Percentiles rank a stretch among this genome's conserved stretches.
These are phyloP conservation scores for Apiotrichum brassicae DNA, from an alignment of 1,284 basidiomycete genomes.

Conservation along the genomic window DNA sequence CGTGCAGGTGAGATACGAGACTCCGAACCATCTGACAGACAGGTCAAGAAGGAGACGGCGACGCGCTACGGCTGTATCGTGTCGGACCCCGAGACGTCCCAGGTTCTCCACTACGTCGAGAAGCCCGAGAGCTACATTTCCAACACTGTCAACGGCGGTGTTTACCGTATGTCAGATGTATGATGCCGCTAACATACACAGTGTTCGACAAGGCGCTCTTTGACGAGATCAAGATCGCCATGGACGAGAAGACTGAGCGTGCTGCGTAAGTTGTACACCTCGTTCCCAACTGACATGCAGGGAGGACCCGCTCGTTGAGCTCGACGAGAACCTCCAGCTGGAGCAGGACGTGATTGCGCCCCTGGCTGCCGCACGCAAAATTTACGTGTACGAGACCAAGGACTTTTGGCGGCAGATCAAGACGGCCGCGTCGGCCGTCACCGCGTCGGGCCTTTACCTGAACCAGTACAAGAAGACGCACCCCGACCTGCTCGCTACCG, in stretches of 20 bases:
- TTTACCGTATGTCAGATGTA: conserved; percentile 35
- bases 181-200: conserved; percentile 5
- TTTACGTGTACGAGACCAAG: conserved; percentile 50
- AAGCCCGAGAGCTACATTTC: conserved; percentile 52
- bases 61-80: conserved; percentile 52
- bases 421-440: conserved; percentile 51
- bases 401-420: conserved; percentile 53
- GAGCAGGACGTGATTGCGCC: conserved; percentile 53
- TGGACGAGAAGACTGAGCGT: conserved; percentile 49
- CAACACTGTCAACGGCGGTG: conserved; percentile 50
- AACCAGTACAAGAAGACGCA: conserved; percentile 32
- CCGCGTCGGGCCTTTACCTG: conserved; percentile 50
- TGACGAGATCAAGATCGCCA: conserved; percentile 51
- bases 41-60: conserved; percentile 49
- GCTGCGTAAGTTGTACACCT: conserved; percentile 37
- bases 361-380: conserved; percentile 48
- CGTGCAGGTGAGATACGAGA: conserved; percentile 40
- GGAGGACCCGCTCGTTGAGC: conserved; percentile 46
- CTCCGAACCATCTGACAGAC: background rate
- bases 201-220: conserved; percentile 52
- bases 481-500: conserved; percentile 31
- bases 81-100: conserved; percentile 43
- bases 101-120: conserved; percentile 50
- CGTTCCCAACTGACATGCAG: conserved; percentile 17
- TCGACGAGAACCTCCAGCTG: conserved; percentile 50